Base-by-base conservation (phyloP, 768 basidiomycete species). In the Amanita pseudoporphyria region DNA sequence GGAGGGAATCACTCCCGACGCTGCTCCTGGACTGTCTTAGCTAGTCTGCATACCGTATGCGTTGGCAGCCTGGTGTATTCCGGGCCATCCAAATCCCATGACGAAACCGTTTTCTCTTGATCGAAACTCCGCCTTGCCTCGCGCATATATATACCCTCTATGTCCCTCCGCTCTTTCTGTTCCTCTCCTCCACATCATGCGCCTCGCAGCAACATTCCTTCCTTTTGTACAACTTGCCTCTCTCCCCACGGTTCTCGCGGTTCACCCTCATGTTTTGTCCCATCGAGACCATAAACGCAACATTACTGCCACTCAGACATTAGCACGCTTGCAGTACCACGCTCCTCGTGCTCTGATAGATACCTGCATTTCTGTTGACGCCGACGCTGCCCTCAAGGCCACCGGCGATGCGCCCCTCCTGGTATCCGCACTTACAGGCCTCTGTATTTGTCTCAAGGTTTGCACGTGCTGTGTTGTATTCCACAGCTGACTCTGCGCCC, bases 391-490 rank as follows among this genome's bases (percentile, higher is more conserved):
- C 44, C 56, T 65, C 40, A 52, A 58, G 38, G 59, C 60, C 54
- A 47, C 59, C 48, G 44, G 52, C 31, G 52, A 58, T 37, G 57
- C 53, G 18, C 52, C 61, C 40, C 53, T 57, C 37, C 52, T 53
- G 18, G 51, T 60, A 19, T 52, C 49, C 37, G 49, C 61, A 13
- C 53, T 62, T 6, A 48, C 65, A 41, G 51, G 65, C 36, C 58
- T 70, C 16, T 72, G 71, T 54, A 54, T 73, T 7, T 73, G 72
- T 54, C 57, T 71, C 21, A 67, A 71, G 58, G 71, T 71, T 32
- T 21, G 62, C 19, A 36, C 33, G 45, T 22, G 28, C 26, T 44
- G 12, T 35, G 19, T 39, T 35, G 14, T 22, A 28, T 3, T 24
- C 41, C 46, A 54, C 51, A 53, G 54, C 52, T 51, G 32, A 14